Conservation (phyloP, 192 early-diverging fungal species). For the Backusella australiensis region DNA sequence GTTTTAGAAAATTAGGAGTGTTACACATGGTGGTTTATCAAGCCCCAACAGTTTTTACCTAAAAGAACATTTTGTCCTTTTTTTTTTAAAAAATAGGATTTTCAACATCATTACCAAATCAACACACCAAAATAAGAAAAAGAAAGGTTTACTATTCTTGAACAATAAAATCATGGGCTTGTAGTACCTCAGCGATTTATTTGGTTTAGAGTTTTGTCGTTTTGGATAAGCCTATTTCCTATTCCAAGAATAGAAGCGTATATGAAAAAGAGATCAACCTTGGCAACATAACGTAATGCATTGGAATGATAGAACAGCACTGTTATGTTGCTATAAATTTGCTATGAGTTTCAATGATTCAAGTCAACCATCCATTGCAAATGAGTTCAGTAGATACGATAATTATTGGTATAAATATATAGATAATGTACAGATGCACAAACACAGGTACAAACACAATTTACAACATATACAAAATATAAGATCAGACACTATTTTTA, state of each 20-base stretch:
- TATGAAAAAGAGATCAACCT: not conserved
- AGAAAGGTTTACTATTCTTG: not conserved
- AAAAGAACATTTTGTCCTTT: not conserved
- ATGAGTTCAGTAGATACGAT: too few relatives aligned
- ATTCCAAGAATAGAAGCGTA: not conserved
- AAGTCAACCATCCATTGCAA: too few relatives aligned
- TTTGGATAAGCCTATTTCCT: not conserved
- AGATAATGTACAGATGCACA: too few relatives aligned
- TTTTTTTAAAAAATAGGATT: not conserved
- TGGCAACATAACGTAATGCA: not conserved
- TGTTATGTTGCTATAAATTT: too few relatives aligned
- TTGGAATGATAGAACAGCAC: not conserved
- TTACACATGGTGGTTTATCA: not conserved
- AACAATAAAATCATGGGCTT: constrained; percentile 1
- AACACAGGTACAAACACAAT: too few relatives aligned
- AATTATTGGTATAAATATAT: too few relatives aligned
- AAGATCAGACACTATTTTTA: too few relatives aligned
- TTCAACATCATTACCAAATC: not conserved
- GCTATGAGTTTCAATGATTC: too few relatives aligned
- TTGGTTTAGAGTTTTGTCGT: not conserved
- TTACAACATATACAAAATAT: too few relatives aligned
- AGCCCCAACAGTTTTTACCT: constrained; percentile 5
- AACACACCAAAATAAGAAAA: not conserved
- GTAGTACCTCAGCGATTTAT: not conserved
- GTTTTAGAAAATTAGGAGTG: not conserved